Base-by-base conservation (phyloP, 805 yeast species). In the Crinitomyces ghanaensis region DNA sequence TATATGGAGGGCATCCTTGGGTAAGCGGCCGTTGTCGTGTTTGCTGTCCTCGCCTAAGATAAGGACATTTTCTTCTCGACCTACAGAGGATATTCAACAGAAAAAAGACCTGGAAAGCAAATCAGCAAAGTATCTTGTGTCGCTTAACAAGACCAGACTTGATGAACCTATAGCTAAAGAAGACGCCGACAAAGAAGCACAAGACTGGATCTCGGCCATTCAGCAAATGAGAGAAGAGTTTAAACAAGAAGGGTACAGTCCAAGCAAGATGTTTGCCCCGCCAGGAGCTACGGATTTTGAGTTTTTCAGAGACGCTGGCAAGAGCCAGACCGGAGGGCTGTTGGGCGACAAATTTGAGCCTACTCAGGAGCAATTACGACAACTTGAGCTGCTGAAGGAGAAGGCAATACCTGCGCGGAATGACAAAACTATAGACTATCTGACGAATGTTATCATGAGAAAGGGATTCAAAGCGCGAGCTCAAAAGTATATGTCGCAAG, bases 381-480 rank as follows among this genome's bases (percentile, higher is more conserved):
- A 83, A 53, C 63, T 63, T 28, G 72, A 66, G 36, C 54, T 52
- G 8, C 58, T 77, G 32, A 60, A 66, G 38, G 62, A 56, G 26
- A 59, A 62, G 39, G 68, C 72, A 8, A 59, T 83, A 19, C 93
- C 95, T 18, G 49, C 62, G 18, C 63, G 66, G 42, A 59, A 61
- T 28, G 91, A 84, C 46, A 78, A 81, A n/a, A 70, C 76, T 14
- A 63, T 86, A 31, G 75, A 76, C 31, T 77, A 80, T 46, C 72
- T 91, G 50, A 77, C 82, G 35, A 85, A 85, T 53, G 66, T 85
- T 62, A 74, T 91, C 40, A 91, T 91, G 97, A 74, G 82, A 51
- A 77, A 83, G 52, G 98, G 98, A 27, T 76, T 77, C 56, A 91
- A 86, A 56, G 71, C 81, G 35, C 62, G 66, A 31, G 96, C 97